Conservation (phyloP, 768 basidiomycete genomes). For the Boletus reticuloceps region DNA sequence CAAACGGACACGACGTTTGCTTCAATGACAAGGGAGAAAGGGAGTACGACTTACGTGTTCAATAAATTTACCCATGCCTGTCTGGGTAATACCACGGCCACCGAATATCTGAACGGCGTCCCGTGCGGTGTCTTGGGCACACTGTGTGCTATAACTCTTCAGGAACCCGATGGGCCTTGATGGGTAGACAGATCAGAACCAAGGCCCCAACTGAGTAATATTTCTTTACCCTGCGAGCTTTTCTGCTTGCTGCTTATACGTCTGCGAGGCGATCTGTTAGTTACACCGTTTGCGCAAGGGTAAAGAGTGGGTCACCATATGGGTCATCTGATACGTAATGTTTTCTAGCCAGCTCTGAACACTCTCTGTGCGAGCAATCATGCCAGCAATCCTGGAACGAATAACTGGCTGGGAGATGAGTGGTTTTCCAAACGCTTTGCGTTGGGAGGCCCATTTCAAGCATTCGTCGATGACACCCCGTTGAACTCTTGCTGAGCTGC, state of each 20-base stretch:
- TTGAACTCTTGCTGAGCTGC: slow-evolving; percentile 68
- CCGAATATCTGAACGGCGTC: slow-evolving; percentile 83
- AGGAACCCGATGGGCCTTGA: slow-evolving; percentile 71
- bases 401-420: slow-evolving; percentile 83
- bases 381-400: slow-evolving; percentile 79
- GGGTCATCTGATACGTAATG: slow-evolving; percentile 83
- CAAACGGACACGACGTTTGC: slow-evolving; percentile 10
- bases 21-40: not conserved
- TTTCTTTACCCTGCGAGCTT: slow-evolving; percentile 65
- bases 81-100: slow-evolving; percentile 79
- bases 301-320: slow-evolving; percentile 51
- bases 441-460: slow-evolving; percentile 86
- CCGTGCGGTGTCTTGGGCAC: slow-evolving; percentile 74
- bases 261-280: slow-evolving; percentile 31
- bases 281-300: not conserved
- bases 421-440: slow-evolving; percentile 90
- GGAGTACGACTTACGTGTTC: slow-evolving; percentile 45
- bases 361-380: slow-evolving; percentile 84
- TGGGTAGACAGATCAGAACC: not conserved
- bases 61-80: slow-evolving; percentile 62
- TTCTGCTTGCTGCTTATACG: slow-evolving; percentile 69
- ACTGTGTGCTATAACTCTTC: slow-evolving; percentile 75
- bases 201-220: not conserved
- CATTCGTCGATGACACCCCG: slow-evolving; percentile 77
- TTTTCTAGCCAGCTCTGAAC: slow-evolving; percentile 87